A percentile compares a stretch with the other conserved stretches of the same genome.
Conservation (phyloP, 2,329 filamentous ascomycete genomes). For the Lasiodiplodia sp. region DNA sequence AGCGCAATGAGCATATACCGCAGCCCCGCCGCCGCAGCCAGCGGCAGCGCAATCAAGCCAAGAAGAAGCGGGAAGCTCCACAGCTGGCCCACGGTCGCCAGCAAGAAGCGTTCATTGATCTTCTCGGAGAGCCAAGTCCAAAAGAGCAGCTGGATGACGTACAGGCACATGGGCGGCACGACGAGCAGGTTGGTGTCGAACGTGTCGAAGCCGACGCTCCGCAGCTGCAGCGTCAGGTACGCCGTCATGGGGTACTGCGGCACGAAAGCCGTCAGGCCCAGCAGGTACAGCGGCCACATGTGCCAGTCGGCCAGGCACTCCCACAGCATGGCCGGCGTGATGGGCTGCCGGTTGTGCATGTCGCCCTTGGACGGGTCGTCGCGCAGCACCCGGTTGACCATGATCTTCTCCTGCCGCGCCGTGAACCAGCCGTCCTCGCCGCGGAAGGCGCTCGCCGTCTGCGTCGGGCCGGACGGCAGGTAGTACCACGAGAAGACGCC, state of each 20-base stretch:
- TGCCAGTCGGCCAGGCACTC: constrained; percentile 61
- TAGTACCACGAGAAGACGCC: constrained; percentile 48
- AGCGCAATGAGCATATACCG: constrained; percentile 49
- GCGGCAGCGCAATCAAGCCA: constrained; percentile 45
- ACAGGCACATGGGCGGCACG: constrained; percentile 54
- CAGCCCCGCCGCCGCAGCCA: constrained; percentile 46
- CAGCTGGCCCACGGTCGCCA: constrained; percentile 51
- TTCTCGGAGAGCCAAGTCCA: constrained; percentile 58
- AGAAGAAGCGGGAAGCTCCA: constrained; percentile 52
- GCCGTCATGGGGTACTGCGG: constrained; percentile 46
- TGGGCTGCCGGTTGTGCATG: constrained; percentile 64
- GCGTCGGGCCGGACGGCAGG: constrained; percentile 62
- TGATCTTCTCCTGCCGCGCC: constrained; percentile 71
- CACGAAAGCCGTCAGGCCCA: constrained; percentile 52
- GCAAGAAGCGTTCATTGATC: constrained; percentile 60
- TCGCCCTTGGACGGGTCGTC: constrained; percentile 63
- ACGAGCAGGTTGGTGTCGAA: constrained; percentile 54
- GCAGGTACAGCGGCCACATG: constrained; percentile 63
- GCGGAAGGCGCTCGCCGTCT: constrained; percentile 65
- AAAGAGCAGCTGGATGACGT: constrained; percentile 59
- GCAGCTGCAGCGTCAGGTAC: constrained; percentile 51
- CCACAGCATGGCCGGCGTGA: constrained; percentile 57
- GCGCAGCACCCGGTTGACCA: constrained; percentile 69
- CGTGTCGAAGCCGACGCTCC: constrained; percentile 49
- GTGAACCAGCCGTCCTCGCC: constrained; percentile 70